Conservation (phyloP, 2,329 filamentous ascomycete species). For the Fonsecaea monophora region DNA sequence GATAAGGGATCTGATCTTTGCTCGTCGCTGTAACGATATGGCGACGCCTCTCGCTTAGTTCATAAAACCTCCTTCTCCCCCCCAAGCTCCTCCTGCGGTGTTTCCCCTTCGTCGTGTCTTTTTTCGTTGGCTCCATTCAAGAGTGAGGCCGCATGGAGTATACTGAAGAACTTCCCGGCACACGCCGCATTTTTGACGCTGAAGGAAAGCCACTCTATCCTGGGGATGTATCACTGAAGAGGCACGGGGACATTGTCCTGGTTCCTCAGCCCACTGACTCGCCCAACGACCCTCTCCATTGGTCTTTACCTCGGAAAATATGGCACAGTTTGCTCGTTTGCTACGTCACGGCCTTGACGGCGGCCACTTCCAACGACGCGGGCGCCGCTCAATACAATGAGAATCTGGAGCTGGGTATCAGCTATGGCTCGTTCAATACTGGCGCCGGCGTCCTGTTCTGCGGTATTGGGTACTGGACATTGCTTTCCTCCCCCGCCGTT, state of each 20-base stretch:
- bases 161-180: constrained; percentile 37
- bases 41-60: constrained; percentile 18
- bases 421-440: constrained; percentile 61
- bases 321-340: constrained; percentile 61
- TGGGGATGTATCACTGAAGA: constrained; percentile 39
- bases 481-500: constrained; percentile 61
- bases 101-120: not conserved
- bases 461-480: constrained; percentile 63
- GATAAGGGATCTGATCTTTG: constrained; percentile 25
- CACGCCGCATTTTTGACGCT: constrained; percentile 38
- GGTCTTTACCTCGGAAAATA: constrained; percentile 56
- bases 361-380: constrained; percentile 63
- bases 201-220: constrained; percentile 35
- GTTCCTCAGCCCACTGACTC: constrained; percentile 61
- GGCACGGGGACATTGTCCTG: constrained; percentile 56
- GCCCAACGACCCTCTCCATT: constrained; percentile 62
- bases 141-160: constrained; percentile 25
- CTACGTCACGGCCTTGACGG: constrained; percentile 62
- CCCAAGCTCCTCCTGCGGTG: constrained; percentile 6
- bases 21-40: constrained; percentile 14
- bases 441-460: constrained; percentile 64
- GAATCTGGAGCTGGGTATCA: constrained; percentile 59
- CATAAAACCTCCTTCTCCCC: constrained; percentile 20
- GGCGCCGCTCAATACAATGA: constrained; percentile 60
- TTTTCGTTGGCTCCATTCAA: not conserved